Percentiles rank a stretch among this genome's conserved stretches.
These are phyloP conservation scores for Pugionium dolabratum DNA, from an alignment of 345 rosid species.

Conservation along the genomic window DNA sequence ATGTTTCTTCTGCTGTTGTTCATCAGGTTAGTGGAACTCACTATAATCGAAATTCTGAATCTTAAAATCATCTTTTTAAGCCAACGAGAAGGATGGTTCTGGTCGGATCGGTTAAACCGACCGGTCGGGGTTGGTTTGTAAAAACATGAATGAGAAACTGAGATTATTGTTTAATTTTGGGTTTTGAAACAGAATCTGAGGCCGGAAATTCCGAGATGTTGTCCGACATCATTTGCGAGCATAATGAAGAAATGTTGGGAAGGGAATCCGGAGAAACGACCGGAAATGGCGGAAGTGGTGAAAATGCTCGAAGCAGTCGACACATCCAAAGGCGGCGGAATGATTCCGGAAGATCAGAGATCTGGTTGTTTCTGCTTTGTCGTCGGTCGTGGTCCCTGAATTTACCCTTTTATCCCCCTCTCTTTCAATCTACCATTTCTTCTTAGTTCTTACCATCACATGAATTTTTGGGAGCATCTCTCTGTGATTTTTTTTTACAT, in stretches of 20 bases:
- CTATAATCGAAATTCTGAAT: too few species aligned
- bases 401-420: constrained; percentile 1
- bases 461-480: constrained; percentile 33
- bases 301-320: constrained; percentile 78
- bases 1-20: constrained; percentile 88
- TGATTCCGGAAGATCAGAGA: constrained; percentile 92
- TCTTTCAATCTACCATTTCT: not conserved
- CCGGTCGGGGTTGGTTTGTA: not conserved
- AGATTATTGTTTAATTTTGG: not conserved
- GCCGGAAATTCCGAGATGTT: constrained; percentile 90
- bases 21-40: constrained; percentile 55
- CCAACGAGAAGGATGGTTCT: too few species aligned
- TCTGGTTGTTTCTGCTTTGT: constrained; percentile 77
- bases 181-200: constrained; percentile 66
- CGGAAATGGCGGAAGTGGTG: constrained; percentile 92
- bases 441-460: constrained; percentile 1
- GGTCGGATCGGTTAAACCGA: too few species aligned
- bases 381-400: constrained; percentile 78
- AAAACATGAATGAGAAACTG: not conserved
- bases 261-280: constrained; percentile 75
- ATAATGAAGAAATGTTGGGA: constrained; percentile 98
- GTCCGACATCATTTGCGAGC: constrained; percentile 68
- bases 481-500: constrained; percentile 2
- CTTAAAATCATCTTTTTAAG: too few species aligned
- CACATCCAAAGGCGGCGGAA: constrained; percentile 98